Conservation (phyloP, 225 moss, liverwort and hornwort genomes). For the Anthoceros angustus region DNA sequence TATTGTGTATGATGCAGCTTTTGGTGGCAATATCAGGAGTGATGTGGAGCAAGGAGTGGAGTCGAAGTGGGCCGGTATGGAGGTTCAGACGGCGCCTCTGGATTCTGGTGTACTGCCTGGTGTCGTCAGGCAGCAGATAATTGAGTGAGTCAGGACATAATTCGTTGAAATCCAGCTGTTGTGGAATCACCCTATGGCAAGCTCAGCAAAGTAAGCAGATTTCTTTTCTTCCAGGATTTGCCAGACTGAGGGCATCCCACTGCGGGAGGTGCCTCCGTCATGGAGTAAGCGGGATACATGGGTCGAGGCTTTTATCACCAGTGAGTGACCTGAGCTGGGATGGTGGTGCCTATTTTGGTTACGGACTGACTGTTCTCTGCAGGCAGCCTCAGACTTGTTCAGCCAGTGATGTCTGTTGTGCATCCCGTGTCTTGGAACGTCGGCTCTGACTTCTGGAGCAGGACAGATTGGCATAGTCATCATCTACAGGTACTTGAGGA, state of each 20-base stretch:
- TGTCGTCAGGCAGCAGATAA: conserved; percentile 41
- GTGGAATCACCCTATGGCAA: background rate
- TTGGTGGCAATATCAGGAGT: background rate
- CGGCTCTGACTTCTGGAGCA: background rate
- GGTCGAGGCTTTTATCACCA: conserved; percentile 45
- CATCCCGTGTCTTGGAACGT: conserved; percentile 18
- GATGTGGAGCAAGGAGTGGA: conserved; percentile 8
- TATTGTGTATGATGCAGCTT: background rate
- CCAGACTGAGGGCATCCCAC: conserved; percentile 19
- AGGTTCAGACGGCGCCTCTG: conserved; percentile 57
- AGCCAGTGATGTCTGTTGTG: conserved; percentile 28
- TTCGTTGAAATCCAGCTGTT: background rate
- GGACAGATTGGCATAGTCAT: background rate
- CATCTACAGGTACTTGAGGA: background rate
- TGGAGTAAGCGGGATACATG: conserved; percentile 27
- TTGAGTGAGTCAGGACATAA: conserved; percentile 15
- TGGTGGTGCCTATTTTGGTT: background rate
- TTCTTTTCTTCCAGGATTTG: conserved; percentile 18
- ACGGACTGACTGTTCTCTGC: conserved; percentile 2
- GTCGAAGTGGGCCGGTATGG: conserved; percentile 17
- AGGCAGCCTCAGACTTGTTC: conserved; percentile 38
- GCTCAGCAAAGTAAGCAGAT: background rate
- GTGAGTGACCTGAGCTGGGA: conserved; percentile 8
- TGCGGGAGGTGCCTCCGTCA: conserved; percentile 32
- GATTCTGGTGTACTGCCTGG: conserved; percentile 52